Base-by-base conservation (phyloP, 441 rosid species). In the Metrosideros polymorpha region DNA sequence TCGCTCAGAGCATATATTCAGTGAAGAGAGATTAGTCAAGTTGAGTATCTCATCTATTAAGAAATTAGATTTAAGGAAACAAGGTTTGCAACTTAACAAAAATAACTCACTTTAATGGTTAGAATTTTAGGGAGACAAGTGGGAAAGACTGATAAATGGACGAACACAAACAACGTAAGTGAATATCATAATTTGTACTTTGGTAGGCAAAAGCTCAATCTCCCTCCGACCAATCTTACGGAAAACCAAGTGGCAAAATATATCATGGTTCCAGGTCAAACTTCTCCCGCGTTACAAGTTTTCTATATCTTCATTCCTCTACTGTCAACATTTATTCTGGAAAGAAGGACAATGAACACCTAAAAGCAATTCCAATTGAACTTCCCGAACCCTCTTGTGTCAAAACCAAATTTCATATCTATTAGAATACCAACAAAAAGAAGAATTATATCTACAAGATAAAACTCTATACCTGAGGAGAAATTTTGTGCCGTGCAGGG, bases 401-500 rank as follows among this genome's bases (percentile, higher is more conserved):
- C 39, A 71, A 24, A 39, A 71, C 15, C 79, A 71, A 39, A 25
- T 42, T 22, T 71, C 79, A 22, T 39, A 39, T 42, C 79, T 71
- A 10, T 22, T 39, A 39, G 47, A 6, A 71, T 71, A 71, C 49
- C 79, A 6, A 39, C 43, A 71, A 22, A 71, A 71, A 39, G 39
- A 71, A 22, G 17, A 35, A 22, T 71, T 39, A 39, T 39, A 83
- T 35, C 47, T 30, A 49, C 51, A 35, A 39, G 66, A 51, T 55
- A 84, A 91, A 83, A 54, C 85, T 83, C 93, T 86, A 51, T 71
- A 96, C 99, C 97, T 96, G 91, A 88, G 89, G 53, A 27, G 95
- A 91, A 52, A 98, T 89, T 47, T 84, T 86, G 86, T 89, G 93
- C 92, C 91, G 88, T 86, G 77, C 87, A 85, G 90, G 89, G 87